Evolutionary conservation across 2,329 filamentous ascomycete genomes (phyloP).

Genomic region (Byssothecium circinans): DNA sequence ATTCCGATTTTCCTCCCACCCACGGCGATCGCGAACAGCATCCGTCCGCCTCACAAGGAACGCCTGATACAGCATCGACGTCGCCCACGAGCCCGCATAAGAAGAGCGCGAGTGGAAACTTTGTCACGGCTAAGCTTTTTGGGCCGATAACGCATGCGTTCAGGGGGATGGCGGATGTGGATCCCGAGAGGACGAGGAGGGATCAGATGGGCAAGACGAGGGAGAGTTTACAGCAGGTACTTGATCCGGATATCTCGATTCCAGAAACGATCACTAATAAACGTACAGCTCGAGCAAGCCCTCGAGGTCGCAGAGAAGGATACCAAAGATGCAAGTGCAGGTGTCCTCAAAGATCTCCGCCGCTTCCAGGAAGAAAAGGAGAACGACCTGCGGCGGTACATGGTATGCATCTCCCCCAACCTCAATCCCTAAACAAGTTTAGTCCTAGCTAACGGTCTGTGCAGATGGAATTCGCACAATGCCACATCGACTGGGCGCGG

Average conservation of each 20-base stretch:
- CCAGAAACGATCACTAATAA: slow-evolving; percentile 11
- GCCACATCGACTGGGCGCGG: slow-evolving; percentile 91
- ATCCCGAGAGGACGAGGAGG: slow-evolving; percentile 87
- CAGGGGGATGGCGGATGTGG: slow-evolving; percentile 92
- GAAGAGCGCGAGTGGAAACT: slow-evolving; percentile 78
- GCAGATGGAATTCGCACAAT: slow-evolving; percentile 87
- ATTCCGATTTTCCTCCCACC: slow-evolving; percentile 92
- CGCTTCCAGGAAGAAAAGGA: slow-evolving; percentile 96
- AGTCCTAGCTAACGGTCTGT: slow-evolving; percentile 3
- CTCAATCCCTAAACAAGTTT: too few relatives aligned
- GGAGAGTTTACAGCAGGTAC: slow-evolving; percentile 71
- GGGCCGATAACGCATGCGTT: slow-evolving; percentile 93
- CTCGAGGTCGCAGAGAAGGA: slow-evolving; percentile 85
- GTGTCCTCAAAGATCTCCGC: slow-evolving; percentile 85
- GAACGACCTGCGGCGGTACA: slow-evolving; percentile 88
- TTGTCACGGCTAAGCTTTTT: slow-evolving; percentile 91
- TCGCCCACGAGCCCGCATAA: slow-evolving; percentile 58
- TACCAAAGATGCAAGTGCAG: slow-evolving; percentile 87
- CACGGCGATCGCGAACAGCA: slow-evolving; percentile 75
- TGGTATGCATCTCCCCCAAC: slow-evolving; percentile 70
- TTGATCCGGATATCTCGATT: not conserved
- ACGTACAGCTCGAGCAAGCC: slow-evolving; percentile 79
- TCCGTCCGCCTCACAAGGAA: slow-evolving; percentile 71
- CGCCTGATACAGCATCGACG: slow-evolving; percentile 48
- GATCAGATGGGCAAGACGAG: slow-evolving; percentile 95